A percentile compares a stretch with the other conserved stretches of the same genome.
Evolutionary conservation across 2,329 filamentous ascomycete species (phyloP).

Genomic region (Metarhizium rileyi): DNA sequence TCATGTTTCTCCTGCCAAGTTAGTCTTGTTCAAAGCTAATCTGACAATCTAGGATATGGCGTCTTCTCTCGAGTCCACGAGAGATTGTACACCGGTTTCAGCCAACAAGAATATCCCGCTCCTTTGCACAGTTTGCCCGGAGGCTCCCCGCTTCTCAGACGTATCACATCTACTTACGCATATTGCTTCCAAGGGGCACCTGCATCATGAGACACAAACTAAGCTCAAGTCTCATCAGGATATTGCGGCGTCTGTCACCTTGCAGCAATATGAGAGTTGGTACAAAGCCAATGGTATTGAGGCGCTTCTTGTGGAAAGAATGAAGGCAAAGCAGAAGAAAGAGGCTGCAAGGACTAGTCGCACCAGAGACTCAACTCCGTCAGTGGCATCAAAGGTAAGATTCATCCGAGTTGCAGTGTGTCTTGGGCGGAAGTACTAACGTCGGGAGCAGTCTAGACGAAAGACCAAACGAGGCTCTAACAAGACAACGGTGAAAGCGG

Average conservation of each 20-base stretch:
- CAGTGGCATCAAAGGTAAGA: conserved; percentile 14
- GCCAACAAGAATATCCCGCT: conserved; percentile 48
- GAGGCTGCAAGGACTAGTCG: conserved; percentile 45
- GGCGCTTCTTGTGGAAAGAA: conserved; percentile 64
- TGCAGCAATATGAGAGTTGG: conserved; percentile 70
- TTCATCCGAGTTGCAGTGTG: not conserved
- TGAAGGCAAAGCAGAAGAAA: conserved; percentile 66
- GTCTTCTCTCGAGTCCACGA: conserved; percentile 16
- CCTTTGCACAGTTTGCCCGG: conserved; percentile 74
- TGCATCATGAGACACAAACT: conserved; percentile 74
- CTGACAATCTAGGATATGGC: conserved; percentile 27
- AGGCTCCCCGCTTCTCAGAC: conserved; percentile 74
- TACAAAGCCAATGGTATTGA: conserved; percentile 63
- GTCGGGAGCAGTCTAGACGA: conserved; percentile 17
- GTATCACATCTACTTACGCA: conserved; percentile 88
- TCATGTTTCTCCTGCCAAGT: conserved; percentile 5
- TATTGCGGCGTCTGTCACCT: conserved; percentile 46
- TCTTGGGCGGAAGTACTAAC: conserved; percentile 1
- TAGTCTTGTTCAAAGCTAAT: conserved; percentile 11
- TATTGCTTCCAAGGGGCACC: conserved; percentile 83
- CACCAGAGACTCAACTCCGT: conserved; percentile 14
- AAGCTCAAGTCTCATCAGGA: conserved; percentile 64
- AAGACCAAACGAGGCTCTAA: conserved; percentile 17
- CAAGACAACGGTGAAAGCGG: conserved; percentile 17
- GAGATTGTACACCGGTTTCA: conserved; percentile 13